Conservation (phyloP, 148 eudicot genomes). For the Rhododendron kiyosumense region DNA sequence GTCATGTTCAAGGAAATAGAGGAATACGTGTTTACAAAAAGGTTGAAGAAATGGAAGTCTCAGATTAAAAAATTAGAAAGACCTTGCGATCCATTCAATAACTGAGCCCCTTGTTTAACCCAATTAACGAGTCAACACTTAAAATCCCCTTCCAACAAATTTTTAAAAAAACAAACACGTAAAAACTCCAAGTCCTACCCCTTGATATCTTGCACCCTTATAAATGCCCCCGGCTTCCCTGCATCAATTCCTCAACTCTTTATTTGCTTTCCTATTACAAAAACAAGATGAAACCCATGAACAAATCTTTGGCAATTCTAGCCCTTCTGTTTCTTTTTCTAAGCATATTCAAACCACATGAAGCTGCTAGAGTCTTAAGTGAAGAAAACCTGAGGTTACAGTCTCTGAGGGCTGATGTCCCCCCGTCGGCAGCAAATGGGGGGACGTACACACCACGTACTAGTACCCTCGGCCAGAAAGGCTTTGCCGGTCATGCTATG, state of each 20-base stretch:
- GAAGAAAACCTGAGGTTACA: neutral
- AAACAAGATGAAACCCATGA: neutral
- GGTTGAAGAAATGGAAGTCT: neutral
- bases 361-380: neutral
- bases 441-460: neutral
- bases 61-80: neutral
- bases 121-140: neutral
- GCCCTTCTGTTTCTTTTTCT: slow-evolving; percentile 4
- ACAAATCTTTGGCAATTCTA: neutral
- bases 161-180: neutral
- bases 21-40: neutral
- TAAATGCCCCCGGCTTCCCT: neutral
- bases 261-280: neutral
- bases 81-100: neutral
- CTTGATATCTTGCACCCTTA: neutral
- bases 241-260: neutral
- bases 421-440: neutral
- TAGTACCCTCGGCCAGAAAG: neutral
- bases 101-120: neutral
- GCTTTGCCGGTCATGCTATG: neutral
- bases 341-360: neutral
- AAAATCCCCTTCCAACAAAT: neutral
- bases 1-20: neutral
- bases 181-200: neutral
- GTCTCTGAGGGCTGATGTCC: neutral